Conservation (phyloP, 148 eudicot genomes). For the Linanthus parryae region DNA sequence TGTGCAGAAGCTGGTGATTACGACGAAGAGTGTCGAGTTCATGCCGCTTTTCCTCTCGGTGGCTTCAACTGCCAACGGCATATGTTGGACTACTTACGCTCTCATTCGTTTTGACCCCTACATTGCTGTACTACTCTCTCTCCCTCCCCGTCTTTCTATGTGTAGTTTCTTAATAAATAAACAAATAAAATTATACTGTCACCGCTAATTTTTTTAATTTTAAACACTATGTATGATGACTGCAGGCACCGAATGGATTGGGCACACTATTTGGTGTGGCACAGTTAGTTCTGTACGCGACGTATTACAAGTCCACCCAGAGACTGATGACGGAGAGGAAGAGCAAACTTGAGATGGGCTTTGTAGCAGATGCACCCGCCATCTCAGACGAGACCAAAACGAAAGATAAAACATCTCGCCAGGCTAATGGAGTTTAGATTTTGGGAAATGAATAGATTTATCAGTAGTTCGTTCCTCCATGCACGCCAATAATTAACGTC, state of each 20-base stretch:
- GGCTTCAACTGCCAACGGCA: conserved; percentile 66
- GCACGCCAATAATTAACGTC: too few species aligned
- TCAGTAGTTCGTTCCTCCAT: too few species aligned
- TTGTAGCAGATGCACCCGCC: conserved; percentile 10
- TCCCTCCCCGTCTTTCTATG: too few species aligned
- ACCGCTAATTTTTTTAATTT: too few species aligned
- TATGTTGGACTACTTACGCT: conserved; percentile 77
- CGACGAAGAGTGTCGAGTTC: conserved; percentile 79
- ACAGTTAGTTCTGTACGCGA: conserved; percentile 53
- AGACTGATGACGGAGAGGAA: conserved; percentile 35
- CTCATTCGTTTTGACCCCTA: conserved; percentile 61
- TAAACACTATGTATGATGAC: not conserved
- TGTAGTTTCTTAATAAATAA: too few species aligned
- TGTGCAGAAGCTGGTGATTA: conserved; percentile 77
- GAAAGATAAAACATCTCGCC: too few species aligned
- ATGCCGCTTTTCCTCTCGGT: conserved; percentile 76
- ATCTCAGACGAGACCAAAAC: conserved; percentile 1
- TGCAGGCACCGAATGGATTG: conserved; percentile 68
- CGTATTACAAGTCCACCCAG: conserved; percentile 57
- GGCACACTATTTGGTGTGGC: conserved; percentile 55
- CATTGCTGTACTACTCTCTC: conserved; percentile 37
- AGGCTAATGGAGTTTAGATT: too few species aligned
- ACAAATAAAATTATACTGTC: too few species aligned
- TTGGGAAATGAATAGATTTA: too few species aligned
- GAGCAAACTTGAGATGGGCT: conserved; percentile 34